Conservation (phyloP, 2,329 filamentous ascomycete genomes). For the Colletotrichum lindemuthianum region DNA sequence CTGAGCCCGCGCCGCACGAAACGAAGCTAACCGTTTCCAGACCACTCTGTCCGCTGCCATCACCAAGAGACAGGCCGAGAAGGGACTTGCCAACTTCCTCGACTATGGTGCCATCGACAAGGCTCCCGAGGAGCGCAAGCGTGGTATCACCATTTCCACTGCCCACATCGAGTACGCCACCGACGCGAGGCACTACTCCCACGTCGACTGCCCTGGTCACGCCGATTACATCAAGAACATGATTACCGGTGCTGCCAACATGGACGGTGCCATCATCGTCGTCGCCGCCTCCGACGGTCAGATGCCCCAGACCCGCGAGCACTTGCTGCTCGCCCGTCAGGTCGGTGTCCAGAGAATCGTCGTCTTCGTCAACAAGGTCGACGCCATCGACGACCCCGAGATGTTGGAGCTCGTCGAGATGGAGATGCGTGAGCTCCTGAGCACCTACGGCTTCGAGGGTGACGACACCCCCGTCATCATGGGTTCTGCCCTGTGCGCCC, state of each 20-base stretch:
- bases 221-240: constrained; percentile 99
- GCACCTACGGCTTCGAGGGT: constrained; percentile 94
- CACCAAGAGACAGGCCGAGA: constrained; percentile 96
- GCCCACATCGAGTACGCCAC: constrained; percentile 99
- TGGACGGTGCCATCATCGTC: constrained; percentile 99
- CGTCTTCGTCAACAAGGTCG: constrained; percentile 99
- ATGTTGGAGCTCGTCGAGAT: constrained; percentile 99
- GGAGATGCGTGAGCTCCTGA: constrained; percentile 98
- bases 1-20: not conserved
- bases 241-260: constrained; percentile 99
- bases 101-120: constrained; percentile 99
- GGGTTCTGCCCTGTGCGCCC: constrained; percentile 93
- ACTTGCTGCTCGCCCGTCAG: constrained; percentile 96
- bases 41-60: constrained; percentile 98
- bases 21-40: constrained; percentile 57
- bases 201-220: constrained; percentile 99
- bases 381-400: constrained; percentile 95
- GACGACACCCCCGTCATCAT: constrained; percentile 98
- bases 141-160: constrained; percentile 99
- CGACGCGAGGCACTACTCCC: constrained; percentile 94
- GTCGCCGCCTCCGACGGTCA: constrained; percentile 98
- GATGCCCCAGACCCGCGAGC: constrained; percentile 99
- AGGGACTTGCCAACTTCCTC: constrained; percentile 92
- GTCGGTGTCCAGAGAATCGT: constrained; percentile 98
- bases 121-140: constrained; percentile 98